phyloP scores from a whole-genome alignment of 2,329 filamentous ascomycete species.

The Rhynchosporium graminicola region DNA sequence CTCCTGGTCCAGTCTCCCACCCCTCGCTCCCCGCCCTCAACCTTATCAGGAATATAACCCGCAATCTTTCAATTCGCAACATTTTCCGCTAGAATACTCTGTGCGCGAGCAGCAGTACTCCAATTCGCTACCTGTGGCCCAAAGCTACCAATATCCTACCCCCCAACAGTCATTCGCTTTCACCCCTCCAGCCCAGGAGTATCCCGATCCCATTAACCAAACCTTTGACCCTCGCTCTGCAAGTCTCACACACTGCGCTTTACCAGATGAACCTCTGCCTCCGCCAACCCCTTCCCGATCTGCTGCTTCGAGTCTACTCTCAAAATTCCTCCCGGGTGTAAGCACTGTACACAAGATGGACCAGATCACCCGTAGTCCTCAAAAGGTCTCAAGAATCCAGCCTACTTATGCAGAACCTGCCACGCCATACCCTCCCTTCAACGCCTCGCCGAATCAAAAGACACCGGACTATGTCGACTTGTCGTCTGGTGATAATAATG shows the following conservation, averaged over 20 bases:
- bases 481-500: conserved; percentile 18
- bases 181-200: neutral
- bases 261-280: neutral
- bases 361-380: conserved; percentile 15
- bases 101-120: neutral
- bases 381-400: conserved; percentile 5
- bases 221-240: neutral
- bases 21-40: conserved; percentile 4
- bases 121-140: conserved; percentile 1
- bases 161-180: neutral
- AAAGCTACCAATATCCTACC: neutral
- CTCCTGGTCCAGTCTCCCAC: neutral
- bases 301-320: conserved; percentile 35
- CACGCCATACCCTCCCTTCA: conserved; percentile 14
- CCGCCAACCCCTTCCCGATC: conserved; percentile 17
- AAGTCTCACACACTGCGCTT: neutral
- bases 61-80: conserved; percentile 3
- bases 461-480: conserved; percentile 16
- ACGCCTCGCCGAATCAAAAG: conserved; percentile 19
- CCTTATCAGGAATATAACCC: neutral
- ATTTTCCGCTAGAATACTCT: neutral
- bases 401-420: conserved; percentile 23
- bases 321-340: conserved; percentile 34
- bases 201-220: neutral
- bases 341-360: conserved; percentile 38